A percentile compares a stretch with the other conserved stretches of the same genome.
Conservation (phyloP, 75 land plant species). For the Chamaecyparis obtusa region DNA sequence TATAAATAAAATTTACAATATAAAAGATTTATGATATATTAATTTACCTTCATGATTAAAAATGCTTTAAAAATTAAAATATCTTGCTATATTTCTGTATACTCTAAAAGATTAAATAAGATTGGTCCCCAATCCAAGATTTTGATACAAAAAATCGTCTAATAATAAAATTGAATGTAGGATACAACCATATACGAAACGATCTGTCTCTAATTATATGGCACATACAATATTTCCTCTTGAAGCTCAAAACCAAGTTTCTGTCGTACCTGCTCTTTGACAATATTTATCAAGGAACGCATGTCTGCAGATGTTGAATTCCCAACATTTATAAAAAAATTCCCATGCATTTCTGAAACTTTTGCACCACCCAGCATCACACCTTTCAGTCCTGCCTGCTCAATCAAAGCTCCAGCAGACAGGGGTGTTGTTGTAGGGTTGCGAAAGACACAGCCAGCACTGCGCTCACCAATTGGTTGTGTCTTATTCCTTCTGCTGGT, state of each 20-base stretch:
- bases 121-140: too few relatives aligned
- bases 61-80: too few relatives aligned
- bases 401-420: slow-evolving; percentile 67
- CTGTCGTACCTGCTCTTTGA: slow-evolving; percentile 47
- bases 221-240: slow-evolving; percentile 54
- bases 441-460: slow-evolving; percentile 70
- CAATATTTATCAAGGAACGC: slow-evolving; percentile 43
- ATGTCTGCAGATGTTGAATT: slow-evolving; percentile 50
- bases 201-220: slow-evolving; percentile 19
- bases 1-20: too few relatives aligned
- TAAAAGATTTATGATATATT: too few relatives aligned
- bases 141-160: too few relatives aligned
- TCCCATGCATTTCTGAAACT: slow-evolving; percentile 69
- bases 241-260: slow-evolving; percentile 50
- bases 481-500: slow-evolving; percentile 44
- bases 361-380: slow-evolving; percentile 56
- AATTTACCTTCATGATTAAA: too few relatives aligned
- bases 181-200: not conserved
- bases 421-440: slow-evolving; percentile 45
- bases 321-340: slow-evolving; percentile 57
- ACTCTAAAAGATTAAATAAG: too few relatives aligned
- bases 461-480: slow-evolving; percentile 50
- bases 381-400: slow-evolving; percentile 71
- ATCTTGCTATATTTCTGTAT: too few relatives aligned
- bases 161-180: too few relatives aligned